Evolutionary conservation across 495 filamentous ascomycete species (phyloP).

Genomic region (Elasticomyces elasticus): DNA sequence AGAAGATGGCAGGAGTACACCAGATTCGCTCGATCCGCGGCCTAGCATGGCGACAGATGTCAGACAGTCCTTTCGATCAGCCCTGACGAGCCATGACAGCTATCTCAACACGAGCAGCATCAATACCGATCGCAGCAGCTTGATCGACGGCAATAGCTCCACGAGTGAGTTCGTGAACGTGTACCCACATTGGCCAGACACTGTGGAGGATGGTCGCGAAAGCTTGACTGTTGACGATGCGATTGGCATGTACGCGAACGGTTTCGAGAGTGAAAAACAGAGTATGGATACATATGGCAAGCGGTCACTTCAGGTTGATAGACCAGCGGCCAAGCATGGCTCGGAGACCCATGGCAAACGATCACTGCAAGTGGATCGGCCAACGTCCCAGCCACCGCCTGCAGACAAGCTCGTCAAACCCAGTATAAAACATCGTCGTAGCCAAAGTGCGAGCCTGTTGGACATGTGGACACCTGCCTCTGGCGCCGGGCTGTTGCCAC

Average conservation of each 20-base stretch:
- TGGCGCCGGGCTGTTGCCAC: not conserved
- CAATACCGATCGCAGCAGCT: conserved; percentile 71
- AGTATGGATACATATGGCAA: conserved; percentile 31
- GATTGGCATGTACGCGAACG: conserved; percentile 84
- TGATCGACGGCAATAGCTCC: conserved; percentile 72
- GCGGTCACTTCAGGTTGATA: conserved; percentile 11
- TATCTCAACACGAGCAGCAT: conserved; percentile 37
- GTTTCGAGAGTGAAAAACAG: conserved; percentile 42
- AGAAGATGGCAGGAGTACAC: conserved; percentile 2
- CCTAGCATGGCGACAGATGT: conserved; percentile 9
- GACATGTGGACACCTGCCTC: conserved; percentile 11
- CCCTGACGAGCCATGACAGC: conserved; percentile 18
- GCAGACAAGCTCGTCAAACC: not conserved
- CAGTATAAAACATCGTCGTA: conserved; percentile 18
- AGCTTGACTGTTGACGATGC: conserved; percentile 84
- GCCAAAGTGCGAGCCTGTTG: conserved; percentile 19
- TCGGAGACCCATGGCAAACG: not conserved
- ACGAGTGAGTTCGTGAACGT: conserved; percentile 43
- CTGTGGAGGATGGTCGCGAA: conserved; percentile 36
- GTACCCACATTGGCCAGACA: conserved; percentile 16
- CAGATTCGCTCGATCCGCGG: not conserved
- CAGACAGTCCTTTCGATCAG: conserved; percentile 15
- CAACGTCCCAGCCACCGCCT: conserved; percentile 6
- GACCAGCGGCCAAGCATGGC: not conserved
- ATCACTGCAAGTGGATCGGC: conserved; percentile 2